Base-by-base conservation (phyloP, 2,329 filamentous ascomycete genomes). In the Trichoderma aggressivum region DNA sequence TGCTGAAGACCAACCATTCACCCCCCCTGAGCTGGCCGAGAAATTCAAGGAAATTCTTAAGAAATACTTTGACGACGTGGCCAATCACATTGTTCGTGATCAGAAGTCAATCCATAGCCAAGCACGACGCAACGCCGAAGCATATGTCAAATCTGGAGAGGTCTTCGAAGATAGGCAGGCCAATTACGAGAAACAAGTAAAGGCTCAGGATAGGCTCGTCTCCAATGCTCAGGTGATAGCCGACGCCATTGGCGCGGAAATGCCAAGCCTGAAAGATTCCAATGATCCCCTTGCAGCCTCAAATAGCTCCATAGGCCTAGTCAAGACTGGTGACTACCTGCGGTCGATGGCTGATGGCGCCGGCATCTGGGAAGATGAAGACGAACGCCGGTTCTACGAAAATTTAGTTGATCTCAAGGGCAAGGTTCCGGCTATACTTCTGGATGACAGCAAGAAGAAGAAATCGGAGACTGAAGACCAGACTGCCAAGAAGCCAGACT, bases 341-440 rank as follows among this genome's bases (percentile, higher is more conserved):
- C 92, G 94, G 47, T 94, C 94, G 14, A 93, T 97, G 79, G 92
- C 91, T 26, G 95, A 98, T 72, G 94, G 94, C 24, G 89, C 94
- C 28, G 96, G 96, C 0, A 98, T 99, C 73, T 99, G 96, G 96
- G 94, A 98, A 82, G 96, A 99, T 76, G 96, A 99, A 78, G 96
- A 99, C 69, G 95, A 99, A 81, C 90, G 96, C 72, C 92, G 96
- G 72, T 99, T 99, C 80, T 99, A 99, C 82, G 96, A 99, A 84
- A 98, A 98, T 74, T 82, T 99, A 12, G 92, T 97, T 14, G 96
- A 99, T 78, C 84, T 99, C 18, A 97, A 97, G 79, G 96, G 97
- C 75, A 97, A 97, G 76, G 96, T 99, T 3, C 97, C 96, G 0
- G 92, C 92, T 1, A 97, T 99, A 76, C 85, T 99, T 10, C 88